Evolutionary conservation across 495 filamentous ascomycete species (phyloP).

Genomic region (Xylaria cubensis): DNA sequence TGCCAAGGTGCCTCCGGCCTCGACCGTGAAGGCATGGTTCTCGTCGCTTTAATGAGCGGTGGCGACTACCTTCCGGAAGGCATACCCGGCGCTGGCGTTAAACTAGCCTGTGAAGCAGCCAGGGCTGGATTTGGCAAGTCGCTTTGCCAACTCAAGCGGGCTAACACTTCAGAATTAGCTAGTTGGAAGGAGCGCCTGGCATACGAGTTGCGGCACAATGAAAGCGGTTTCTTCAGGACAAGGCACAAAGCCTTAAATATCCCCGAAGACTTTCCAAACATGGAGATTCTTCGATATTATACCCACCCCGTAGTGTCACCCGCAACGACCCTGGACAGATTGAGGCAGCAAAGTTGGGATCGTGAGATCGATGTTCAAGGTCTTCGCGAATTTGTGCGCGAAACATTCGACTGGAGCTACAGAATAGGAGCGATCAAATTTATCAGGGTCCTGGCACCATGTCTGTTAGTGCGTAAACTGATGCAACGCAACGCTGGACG

Average conservation of each 20-base stretch:
- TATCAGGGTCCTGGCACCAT: slow-evolving; percentile 79
- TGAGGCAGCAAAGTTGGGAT: slow-evolving; percentile 69
- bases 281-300: slow-evolving; percentile 82
- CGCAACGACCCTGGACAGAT: slow-evolving; percentile 59
- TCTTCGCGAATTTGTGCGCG: slow-evolving; percentile 73
- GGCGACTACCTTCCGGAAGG: slow-evolving; percentile 95
- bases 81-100: slow-evolving; percentile 84
- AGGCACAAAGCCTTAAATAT: slow-evolving; percentile 77
- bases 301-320: slow-evolving; percentile 81
- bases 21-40: slow-evolving; percentile 86
- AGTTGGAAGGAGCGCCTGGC: slow-evolving; percentile 78
- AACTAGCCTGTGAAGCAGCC: slow-evolving; percentile 87
- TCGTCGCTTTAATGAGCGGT: slow-evolving; percentile 94
- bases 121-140: slow-evolving; percentile 84
- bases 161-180: slow-evolving; percentile 59
- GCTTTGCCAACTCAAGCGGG: slow-evolving; percentile 65
- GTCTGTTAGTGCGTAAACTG: slow-evolving; percentile 72
- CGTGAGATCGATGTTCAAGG: slow-evolving; percentile 68
- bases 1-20: slow-evolving; percentile 64
- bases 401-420: slow-evolving; percentile 87
- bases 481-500: slow-evolving; percentile 45
- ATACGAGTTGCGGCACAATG: slow-evolving; percentile 81
- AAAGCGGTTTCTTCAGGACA: slow-evolving; percentile 78
- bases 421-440: slow-evolving; percentile 82
- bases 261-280: slow-evolving; percentile 81